These are phyloP conservation scores for Alternaria incomplexa DNA, from an alignment of 2,329 filamentous ascomycete species.

Conservation along the genomic window DNA sequence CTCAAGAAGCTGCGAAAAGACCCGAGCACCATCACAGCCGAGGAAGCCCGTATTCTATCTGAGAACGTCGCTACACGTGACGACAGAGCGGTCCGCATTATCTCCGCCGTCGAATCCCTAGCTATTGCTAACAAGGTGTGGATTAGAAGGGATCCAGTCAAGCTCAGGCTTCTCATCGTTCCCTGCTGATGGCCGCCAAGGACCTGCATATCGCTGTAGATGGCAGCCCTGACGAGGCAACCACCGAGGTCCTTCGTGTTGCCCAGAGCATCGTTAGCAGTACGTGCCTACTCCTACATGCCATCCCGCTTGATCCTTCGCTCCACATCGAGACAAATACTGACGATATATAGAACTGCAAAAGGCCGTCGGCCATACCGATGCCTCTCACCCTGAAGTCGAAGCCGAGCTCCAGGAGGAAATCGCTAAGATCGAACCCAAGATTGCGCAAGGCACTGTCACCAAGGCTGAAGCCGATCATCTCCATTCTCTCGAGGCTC, in stretches of 20 bases:
- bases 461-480: slow-evolving; percentile 50
- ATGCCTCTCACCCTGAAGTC: slow-evolving; percentile 37
- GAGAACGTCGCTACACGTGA: slow-evolving; percentile 32
- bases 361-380: slow-evolving; percentile 31
- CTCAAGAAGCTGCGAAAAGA: slow-evolving; percentile 30
- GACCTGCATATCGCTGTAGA: slow-evolving; percentile 37
- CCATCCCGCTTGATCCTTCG: neutral
- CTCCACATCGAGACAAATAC: neutral
- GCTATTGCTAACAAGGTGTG: slow-evolving; percentile 32
- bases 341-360: slow-evolving; percentile 38
- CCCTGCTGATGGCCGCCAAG: slow-evolving; percentile 32
- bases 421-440: slow-evolving; percentile 40
- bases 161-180: slow-evolving; percentile 21
- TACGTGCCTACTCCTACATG: slow-evolving; percentile 19
- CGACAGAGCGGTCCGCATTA: slow-evolving; percentile 31
- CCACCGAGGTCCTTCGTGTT: slow-evolving; percentile 31
- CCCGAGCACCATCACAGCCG: slow-evolving; percentile 35
- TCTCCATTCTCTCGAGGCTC: slow-evolving; percentile 51
- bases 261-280: slow-evolving; percentile 38
- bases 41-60: slow-evolving; percentile 39
- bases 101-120: slow-evolving; percentile 36
- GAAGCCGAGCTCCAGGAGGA: slow-evolving; percentile 38
- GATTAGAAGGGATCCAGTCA: slow-evolving; percentile 14
- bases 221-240: slow-evolving; percentile 30
- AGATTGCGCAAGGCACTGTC: slow-evolving; percentile 41